Base-by-base conservation (phyloP, 2,329 filamentous ascomycete genomes). In the Thelonectria olida region DNA sequence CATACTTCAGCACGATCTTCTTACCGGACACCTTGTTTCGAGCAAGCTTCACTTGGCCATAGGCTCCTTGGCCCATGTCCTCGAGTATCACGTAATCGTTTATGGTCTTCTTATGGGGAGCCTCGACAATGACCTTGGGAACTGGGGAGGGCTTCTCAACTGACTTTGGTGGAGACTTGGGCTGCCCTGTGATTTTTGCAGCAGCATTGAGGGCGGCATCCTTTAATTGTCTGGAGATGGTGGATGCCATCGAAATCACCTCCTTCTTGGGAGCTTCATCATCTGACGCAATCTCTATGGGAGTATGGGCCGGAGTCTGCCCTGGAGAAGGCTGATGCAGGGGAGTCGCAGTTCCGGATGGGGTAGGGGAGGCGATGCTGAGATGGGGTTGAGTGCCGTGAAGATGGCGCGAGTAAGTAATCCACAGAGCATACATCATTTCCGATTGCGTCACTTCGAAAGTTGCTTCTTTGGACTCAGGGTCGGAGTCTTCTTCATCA, bases 31-130 rank as follows among this genome's bases (percentile, higher is more conserved):
- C 88, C 79, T 94, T 96, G 80, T 96, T 91, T 27, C 94, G 88
- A 53, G 92, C 95, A 48, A 99, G 85, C 76, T 99, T 99, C 60
- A 99, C 96, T 78, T 99, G 95, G 2, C 96, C 96, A 74, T 99
- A 99, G 1, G 96, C 96, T 39, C 96, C 96, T 79, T 97, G 93
- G 5, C 96, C 96, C 95, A 99, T 98, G 62, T 99, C 96, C 78
- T 99, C 96, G 12, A 99, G 82, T 62, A 99, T 95, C 41, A 90
- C 85, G 75, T 97, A 99, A 74, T 97, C 93, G 54, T 90, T 84
- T 66, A 99, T 98, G 1, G 87, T 89, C 78, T 96, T 96, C 80
- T 96, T 97, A 67, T 82, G 74, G 23, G 75, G 64, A 12, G 80
- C 71, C 48, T 80, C 75, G 13, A 73, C 68, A 8, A 72, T 68